Evolutionary conservation across 2,329 filamentous ascomycete species (phyloP).

Genomic region (Rhinocladiella mackenziei): DNA sequence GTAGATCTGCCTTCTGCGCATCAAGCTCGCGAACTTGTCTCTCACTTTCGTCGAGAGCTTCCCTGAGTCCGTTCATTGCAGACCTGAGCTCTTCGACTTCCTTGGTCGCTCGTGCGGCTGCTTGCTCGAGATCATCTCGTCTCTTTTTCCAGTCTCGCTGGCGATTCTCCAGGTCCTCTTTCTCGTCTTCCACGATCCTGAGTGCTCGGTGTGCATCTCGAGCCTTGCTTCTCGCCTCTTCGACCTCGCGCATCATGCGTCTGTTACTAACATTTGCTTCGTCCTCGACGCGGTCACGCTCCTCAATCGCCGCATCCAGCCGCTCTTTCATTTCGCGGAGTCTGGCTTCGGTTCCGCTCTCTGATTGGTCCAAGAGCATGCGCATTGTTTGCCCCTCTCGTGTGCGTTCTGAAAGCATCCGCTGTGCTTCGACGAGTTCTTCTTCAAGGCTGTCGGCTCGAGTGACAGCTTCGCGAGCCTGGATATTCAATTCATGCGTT

Average conservation of each 20-base stretch:
- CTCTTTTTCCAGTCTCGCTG: conserved; percentile 71
- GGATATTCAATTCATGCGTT: conserved; percentile 77
- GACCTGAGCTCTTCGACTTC: conserved; percentile 72
- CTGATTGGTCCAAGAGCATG: conserved; percentile 77
- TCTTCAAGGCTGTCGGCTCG: conserved; percentile 85
- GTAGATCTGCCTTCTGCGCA: conserved; percentile 72
- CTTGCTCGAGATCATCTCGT: conserved; percentile 70
- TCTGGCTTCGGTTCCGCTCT: conserved; percentile 74
- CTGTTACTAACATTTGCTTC: conserved; percentile 76
- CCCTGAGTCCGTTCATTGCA: conserved; percentile 72
- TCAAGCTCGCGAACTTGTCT: conserved; percentile 78
- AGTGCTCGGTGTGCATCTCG: conserved; percentile 77
- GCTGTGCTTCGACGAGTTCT: conserved; percentile 82
- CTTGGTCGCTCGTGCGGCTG: conserved; percentile 63
- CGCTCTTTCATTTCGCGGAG: conserved; percentile 83
- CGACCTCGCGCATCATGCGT: conserved; percentile 73
- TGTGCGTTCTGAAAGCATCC: conserved; percentile 79
- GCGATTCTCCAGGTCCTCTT: conserved; percentile 69
- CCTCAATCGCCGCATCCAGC: conserved; percentile 87
- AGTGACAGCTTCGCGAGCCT: conserved; percentile 82
- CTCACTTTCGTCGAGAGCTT: conserved; percentile 85
- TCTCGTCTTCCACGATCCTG: conserved; percentile 66
- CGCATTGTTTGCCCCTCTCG: conserved; percentile 95
- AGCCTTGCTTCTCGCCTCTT: conserved; percentile 75
- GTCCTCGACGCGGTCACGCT: conserved; percentile 87